Conservation (phyloP, 192 early-diverging fungal species). For the Backusella circina region DNA sequence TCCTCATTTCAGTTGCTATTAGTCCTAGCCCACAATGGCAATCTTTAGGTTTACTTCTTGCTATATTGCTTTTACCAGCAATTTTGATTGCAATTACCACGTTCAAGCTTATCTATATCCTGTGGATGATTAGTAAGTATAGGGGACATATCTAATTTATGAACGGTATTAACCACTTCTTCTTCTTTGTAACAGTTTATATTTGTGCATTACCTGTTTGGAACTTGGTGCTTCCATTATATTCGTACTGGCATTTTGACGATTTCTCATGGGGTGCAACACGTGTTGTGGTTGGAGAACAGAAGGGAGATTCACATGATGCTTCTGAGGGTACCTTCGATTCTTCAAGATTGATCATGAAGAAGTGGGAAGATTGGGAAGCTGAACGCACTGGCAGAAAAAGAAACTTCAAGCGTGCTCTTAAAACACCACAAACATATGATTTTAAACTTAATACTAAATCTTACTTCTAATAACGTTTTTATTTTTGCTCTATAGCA, state of each 20-base stretch:
- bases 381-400: slow-evolving; percentile 38
- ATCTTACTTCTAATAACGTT: background rate
- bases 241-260: slow-evolving; percentile 94
- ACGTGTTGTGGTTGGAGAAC: slow-evolving; percentile 68
- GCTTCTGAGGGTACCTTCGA: slow-evolving; percentile 74
- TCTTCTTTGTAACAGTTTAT: slow-evolving; percentile 41
- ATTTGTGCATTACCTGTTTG: slow-evolving; percentile 84
- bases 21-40: slow-evolving; percentile 23
- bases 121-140: slow-evolving; percentile 76
- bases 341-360: slow-evolving; percentile 45
- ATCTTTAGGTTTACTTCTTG: slow-evolving; percentile 66
- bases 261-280: slow-evolving; percentile 88
- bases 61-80: slow-evolving; percentile 82
- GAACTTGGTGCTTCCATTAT: slow-evolving; percentile 90
- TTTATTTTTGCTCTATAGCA: background rate
- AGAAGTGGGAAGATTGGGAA: slow-evolving; percentile 60
- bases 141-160: background rate
- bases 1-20: slow-evolving; percentile 45
- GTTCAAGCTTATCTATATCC: slow-evolving; percentile 73
- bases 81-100: slow-evolving; percentile 86
- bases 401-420: background rate
- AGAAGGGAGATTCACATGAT: slow-evolving; percentile 67
- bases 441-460: background rate
- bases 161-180: slow-evolving; percentile 38
- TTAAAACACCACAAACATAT: background rate